A percentile compares a stretch with the other conserved stretches of the same genome.
phyloP scores from a whole-genome alignment of 257 asterid species.

The Ilex aquifolium region DNA sequence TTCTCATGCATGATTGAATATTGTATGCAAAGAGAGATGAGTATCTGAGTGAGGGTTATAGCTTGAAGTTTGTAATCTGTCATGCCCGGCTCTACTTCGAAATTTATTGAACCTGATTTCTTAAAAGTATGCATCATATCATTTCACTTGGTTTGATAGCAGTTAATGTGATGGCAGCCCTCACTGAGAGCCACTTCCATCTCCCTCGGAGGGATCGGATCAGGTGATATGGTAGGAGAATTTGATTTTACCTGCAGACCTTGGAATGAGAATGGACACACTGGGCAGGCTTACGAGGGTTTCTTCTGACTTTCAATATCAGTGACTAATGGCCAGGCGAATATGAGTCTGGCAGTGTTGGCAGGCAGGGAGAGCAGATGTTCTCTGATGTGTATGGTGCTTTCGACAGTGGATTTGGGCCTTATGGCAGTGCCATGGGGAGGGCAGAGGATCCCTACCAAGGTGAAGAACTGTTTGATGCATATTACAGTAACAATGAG shows the following conservation, averaged over 20 bases:
- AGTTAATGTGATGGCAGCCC: constrained; percentile 6
- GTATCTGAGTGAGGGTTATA: background rate
- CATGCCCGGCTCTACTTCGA: constrained; percentile 8
- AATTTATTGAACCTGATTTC: constrained; percentile 6
- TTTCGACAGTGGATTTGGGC: background rate
- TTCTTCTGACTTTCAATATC: background rate
- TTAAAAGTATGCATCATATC: constrained; percentile 1
- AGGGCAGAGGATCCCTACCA: background rate
- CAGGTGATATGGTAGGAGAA: constrained; percentile 15
- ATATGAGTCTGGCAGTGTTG: constrained; percentile 11
- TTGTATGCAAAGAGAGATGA: no score
- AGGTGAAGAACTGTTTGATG: constrained; percentile 4
- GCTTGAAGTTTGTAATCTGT: background rate
- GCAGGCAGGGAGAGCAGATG: constrained; percentile 12
- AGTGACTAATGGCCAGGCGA: constrained; percentile 23
- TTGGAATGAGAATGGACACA: constrained; percentile 3
- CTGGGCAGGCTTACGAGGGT: constrained; percentile 2
- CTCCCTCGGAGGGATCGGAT: constrained; percentile 3
- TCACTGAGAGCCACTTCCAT: constrained; percentile 15
- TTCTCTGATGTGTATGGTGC: background rate
- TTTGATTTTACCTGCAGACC: constrained; percentile 4
- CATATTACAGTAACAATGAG: constrained; percentile 1
- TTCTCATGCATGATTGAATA: no score
- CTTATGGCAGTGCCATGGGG: constrained; percentile 1
- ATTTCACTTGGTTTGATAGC: constrained; percentile 19